Conservation (phyloP, 805 yeast genomes). For the Yarrowia hollandica region DNA sequence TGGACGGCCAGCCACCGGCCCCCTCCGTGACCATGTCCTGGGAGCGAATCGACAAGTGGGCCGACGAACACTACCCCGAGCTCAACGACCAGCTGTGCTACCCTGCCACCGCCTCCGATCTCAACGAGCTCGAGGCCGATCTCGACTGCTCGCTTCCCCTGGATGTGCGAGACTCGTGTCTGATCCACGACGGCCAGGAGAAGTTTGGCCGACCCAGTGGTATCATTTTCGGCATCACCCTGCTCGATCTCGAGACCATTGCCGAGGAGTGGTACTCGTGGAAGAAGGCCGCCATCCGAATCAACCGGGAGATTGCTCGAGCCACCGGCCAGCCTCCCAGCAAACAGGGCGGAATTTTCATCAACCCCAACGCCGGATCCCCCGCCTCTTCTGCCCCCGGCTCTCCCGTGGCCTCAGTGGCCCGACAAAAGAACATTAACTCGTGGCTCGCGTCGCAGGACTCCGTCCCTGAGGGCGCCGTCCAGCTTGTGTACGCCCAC, state of each 20-base stretch:
- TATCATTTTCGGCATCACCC: slow-evolving; percentile 72
- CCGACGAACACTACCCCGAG: slow-evolving; percentile 75
- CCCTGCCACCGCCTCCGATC: slow-evolving; percentile 77
- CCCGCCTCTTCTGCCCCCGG: slow-evolving; percentile 34
- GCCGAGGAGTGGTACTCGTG: slow-evolving; percentile 80
- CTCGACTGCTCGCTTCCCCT: slow-evolving; percentile 71
- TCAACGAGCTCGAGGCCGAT: slow-evolving; percentile 81
- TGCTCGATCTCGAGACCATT: slow-evolving; percentile 78
- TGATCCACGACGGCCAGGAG: slow-evolving; percentile 90
- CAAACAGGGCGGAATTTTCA: slow-evolving; percentile 30
- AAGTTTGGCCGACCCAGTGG: slow-evolving; percentile 74
- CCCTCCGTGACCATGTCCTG: slow-evolving; percentile 74
- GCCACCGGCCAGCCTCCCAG: slow-evolving; percentile 21
- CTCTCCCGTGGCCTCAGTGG: slow-evolving; percentile 31
- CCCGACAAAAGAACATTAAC: slow-evolving; percentile 29
- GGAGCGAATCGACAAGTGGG: slow-evolving; percentile 87
- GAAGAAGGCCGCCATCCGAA: slow-evolving; percentile 52
- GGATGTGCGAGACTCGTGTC: slow-evolving; percentile 76
- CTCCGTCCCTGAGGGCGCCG: slow-evolving; percentile 73
- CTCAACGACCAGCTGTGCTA: slow-evolving; percentile 72
- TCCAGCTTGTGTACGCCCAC: slow-evolving; percentile 81
- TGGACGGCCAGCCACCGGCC: slow-evolving; percentile 62
- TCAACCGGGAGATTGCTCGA: slow-evolving; percentile 34
- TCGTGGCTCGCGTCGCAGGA: slow-evolving; percentile 51
- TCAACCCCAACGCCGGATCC: slow-evolving; percentile 24